phyloP scores from a whole-genome alignment of 2,329 filamentous ascomycete species.

The Arthrobotrys musiformis region DNA sequence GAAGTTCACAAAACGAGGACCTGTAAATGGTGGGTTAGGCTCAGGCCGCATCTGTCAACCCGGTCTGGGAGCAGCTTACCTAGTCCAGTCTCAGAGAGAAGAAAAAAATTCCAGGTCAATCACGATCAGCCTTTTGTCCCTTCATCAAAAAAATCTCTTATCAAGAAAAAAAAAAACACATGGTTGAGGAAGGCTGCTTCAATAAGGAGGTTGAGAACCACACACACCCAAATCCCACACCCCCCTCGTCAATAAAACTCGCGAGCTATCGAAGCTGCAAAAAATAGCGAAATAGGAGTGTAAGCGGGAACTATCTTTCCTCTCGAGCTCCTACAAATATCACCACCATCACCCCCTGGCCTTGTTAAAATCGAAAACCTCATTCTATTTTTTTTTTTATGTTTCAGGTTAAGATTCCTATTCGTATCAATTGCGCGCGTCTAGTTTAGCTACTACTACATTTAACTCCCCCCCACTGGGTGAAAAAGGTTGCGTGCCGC shows the following conservation, averaged over 20 bases:
- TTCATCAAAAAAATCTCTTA: constrained; percentile 15
- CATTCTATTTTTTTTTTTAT: constrained; percentile 33
- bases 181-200: constrained; percentile 9
- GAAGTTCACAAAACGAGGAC: constrained; percentile 18
- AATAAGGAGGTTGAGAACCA: constrained; percentile 10
- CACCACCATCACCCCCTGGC: not conserved
- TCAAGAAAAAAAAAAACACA: constrained; percentile 4
- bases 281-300: constrained; percentile 33
- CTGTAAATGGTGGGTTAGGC: constrained; percentile 13
- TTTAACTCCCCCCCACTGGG: not conserved
- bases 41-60: constrained; percentile 49
- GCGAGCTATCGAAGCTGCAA: constrained; percentile 16
- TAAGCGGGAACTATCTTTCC: constrained; percentile 51
- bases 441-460: constrained; percentile 3
- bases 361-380: not conserved
- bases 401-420: constrained; percentile 43
- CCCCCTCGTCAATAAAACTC: constrained; percentile 10
- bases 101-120: not conserved
- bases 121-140: not conserved
- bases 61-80: not conserved
- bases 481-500: not conserved
- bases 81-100: not conserved
- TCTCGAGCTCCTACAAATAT: constrained; percentile 49
- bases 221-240: too few species aligned
- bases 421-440: constrained; percentile 34